Percentiles rank a stretch among this genome's conserved stretches.
Evolutionary conservation across 75 land plant genomes (phyloP).

Genomic region (Cunninghamia lanceolata): DNA sequence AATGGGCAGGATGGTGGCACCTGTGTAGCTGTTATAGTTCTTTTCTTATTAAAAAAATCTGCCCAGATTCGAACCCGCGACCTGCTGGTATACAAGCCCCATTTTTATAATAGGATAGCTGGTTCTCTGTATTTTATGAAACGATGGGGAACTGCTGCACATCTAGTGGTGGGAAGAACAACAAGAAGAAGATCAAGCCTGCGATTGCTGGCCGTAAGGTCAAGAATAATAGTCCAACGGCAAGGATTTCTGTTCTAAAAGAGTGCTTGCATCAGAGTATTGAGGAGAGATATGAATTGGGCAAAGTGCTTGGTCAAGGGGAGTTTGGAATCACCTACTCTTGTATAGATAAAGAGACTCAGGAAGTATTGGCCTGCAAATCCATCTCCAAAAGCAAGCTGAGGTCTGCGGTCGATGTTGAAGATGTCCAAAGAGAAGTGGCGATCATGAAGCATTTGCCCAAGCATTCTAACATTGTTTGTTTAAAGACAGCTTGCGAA

Average conservation of each 20-base stretch:
- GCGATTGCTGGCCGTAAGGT: neutral
- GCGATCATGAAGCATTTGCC: conserved; percentile 71
- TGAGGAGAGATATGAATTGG: conserved; percentile 43
- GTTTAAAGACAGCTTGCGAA: conserved; percentile 47
- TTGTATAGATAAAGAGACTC: conserved; percentile 49
- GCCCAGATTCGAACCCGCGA: no score
- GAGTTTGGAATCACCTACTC: conserved; percentile 74
- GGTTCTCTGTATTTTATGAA: neutral
- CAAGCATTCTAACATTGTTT: conserved; percentile 43
- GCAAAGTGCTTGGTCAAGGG: conserved; percentile 62
- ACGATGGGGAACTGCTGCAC: conserved; percentile 11
- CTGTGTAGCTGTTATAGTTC: no score
- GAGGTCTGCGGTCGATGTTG: conserved; percentile 53
- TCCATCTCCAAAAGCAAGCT: conserved; percentile 68
- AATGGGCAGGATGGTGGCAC: no score
- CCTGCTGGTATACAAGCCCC: no score
- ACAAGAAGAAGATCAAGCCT: neutral
- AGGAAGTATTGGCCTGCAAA: conserved; percentile 60
- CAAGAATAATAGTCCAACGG: neutral
- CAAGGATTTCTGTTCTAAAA: neutral
- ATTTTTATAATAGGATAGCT: no score
- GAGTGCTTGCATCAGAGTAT: conserved; percentile 14
- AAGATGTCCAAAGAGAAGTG: conserved; percentile 70
- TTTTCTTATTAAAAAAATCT: no score
- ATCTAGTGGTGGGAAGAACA: neutral